Conservation (phyloP, 257 asterid species). For the Solanum ossicruentum region DNA sequence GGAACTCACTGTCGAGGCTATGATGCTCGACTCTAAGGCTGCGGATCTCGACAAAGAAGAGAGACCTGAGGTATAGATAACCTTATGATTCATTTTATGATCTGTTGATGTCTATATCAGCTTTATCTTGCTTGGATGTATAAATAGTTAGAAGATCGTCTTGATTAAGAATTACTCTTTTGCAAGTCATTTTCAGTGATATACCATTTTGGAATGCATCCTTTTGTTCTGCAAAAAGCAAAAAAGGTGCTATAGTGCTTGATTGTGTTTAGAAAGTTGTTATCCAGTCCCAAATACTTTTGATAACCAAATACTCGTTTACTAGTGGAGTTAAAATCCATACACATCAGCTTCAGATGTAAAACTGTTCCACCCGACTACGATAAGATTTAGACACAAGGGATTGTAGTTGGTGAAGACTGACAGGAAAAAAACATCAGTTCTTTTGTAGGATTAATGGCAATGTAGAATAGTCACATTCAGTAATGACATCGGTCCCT, state of each 20-base stretch:
- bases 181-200: background rate
- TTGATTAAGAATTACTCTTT: background rate
- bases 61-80: slow-evolving; percentile 67
- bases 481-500: background rate
- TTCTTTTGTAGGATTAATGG: background rate
- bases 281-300: background rate
- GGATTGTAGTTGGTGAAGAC: background rate
- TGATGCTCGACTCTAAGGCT: slow-evolving; percentile 98
- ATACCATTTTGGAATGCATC: background rate
- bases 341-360: background rate
- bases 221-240: background rate
- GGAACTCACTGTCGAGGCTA: slow-evolving; percentile 66
- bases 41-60: slow-evolving; percentile 96
- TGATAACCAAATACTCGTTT: background rate
- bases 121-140: background rate
- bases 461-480: background rate
- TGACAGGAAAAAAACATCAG: background rate
- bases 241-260: background rate
- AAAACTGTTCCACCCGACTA: background rate
- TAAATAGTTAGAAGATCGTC: background rate
- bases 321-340: background rate
- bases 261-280: background rate
- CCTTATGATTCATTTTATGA: background rate
- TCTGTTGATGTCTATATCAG: background rate
- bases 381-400: background rate